Base-by-base conservation (phyloP, 2,329 filamentous ascomycete genomes). In the Ophiostoma ips region DNA sequence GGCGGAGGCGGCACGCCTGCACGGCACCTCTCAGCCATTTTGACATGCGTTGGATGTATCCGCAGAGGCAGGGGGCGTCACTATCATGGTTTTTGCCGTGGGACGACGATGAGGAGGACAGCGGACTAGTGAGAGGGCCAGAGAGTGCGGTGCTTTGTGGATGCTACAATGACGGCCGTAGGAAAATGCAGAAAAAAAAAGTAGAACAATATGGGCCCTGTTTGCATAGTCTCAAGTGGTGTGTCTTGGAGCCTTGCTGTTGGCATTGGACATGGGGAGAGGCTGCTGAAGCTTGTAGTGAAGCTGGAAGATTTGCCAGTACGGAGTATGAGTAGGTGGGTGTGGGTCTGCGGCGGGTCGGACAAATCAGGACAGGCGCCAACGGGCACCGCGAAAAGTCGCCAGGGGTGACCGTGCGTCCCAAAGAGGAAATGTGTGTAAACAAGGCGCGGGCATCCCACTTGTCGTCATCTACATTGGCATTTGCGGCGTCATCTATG, bases 21-120 rank as follows among this genome's bases (percentile, higher is more conserved):
- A 3, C 31, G 52, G 7, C 46, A 51, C n/a, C 31, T 46, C 40
- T 61, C 59, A 61, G 54, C 56, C 60, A 62, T 62, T 51, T 44
- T 55, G 45, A 44, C 50, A 44, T 56, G 41, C 38, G 33, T 41
- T 12, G 21, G 16, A 11, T 24, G 28, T 43, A 15, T 19, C 43
- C 12, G 13, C 35, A 19, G 31, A 28, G 12, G 33, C 13, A 18
- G 10, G 30, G 33, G 35, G 19, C 38, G 30, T 41, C 40, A 40
- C 34, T 35, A 13, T 53, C 48, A 50, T 55, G 33, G n/a, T 51
- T 51, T 47, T n/a, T n/a, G n/a, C n/a, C n/a, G n/a, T n/a, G n/a
- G n/a, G n/a, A n/a, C n/a, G 37, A 43, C 49, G 44, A 6, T 11
- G 46, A 7, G 11, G 16, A 43, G 21, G 36, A 2, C 30, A 44